Base-by-base conservation (phyloP, 2,329 filamentous ascomycete species). In the Hypomyces rosellus region DNA sequence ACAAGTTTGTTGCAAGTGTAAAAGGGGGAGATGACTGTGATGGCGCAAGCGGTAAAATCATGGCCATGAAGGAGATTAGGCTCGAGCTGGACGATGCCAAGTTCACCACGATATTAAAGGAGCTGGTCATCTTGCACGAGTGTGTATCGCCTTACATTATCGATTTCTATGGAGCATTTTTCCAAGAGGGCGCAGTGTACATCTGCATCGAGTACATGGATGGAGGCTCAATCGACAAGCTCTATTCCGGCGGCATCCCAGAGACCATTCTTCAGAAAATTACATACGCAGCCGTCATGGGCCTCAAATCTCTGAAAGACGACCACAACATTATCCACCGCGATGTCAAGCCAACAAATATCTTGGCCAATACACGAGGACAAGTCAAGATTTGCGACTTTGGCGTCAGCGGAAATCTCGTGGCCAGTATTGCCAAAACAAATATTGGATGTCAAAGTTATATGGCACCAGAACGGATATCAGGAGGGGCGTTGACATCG, bases 151-250 rank as follows among this genome's bases (percentile, higher is more conserved):
- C 93, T 0, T 96, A 92, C 69, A 97, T 99, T 59, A 93, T 99
- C 67, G 92, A 99, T 65, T 99, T 99, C 63, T 99, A 97, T 66
- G 93, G 93, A 1, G 93, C 93, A 5, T 99, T 99, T 67, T 99
- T 96, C 76, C 93, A 99, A 65, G 93, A 99, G 72, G 92, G 93
- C 25, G 93, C 93, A 0, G 93, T 99, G 2, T 99, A 99, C 69
- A 97, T 99, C 68, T 99, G 93, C 71, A 96, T 99, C 67, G 93
- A 99, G 70, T 96, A 90, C 70, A 99, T 99, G 93, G 91, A 99
- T 65, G 93, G 93, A 43, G 93, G 93, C 7, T 97, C 91, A 36
- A 91, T 97, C 63, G 93, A 99, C 75, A 96, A 96, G 68, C 73
- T 99, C 12, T 99, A 99, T 66, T 80, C 80, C 11, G 89, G 91